These are phyloP conservation scores for Candida rishiriensis DNA, from an alignment of 805 yeast genomes.

Conservation along the genomic window DNA sequence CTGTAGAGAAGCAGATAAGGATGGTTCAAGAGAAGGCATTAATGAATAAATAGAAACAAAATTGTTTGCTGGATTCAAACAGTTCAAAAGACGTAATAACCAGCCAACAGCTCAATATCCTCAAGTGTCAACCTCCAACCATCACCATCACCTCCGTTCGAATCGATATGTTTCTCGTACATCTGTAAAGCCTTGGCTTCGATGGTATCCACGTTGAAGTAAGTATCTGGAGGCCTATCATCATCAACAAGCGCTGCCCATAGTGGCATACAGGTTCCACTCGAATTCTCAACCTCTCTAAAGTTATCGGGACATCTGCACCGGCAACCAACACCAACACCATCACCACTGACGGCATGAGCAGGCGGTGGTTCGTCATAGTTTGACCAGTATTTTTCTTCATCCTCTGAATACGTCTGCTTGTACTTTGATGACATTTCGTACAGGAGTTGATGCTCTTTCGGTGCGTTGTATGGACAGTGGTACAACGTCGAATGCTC, in stretches of 20 bases:
- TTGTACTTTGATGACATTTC: slow-evolving; percentile 31
- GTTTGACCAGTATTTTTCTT: slow-evolving; percentile 34
- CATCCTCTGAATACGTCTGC: slow-evolving; percentile 28
- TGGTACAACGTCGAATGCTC: slow-evolving; percentile 76
- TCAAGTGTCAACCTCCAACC: slow-evolving; percentile 24
- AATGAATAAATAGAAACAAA: too few species aligned
- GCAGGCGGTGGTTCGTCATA: slow-evolving; percentile 21
- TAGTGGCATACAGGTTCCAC: slow-evolving; percentile 44
- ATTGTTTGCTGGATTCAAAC: too few species aligned
- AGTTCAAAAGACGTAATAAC: too few species aligned
- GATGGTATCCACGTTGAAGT: slow-evolving; percentile 28
- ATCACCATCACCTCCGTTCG: slow-evolving; percentile 17
- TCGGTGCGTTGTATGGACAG: slow-evolving; percentile 69
- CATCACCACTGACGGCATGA: not conserved
- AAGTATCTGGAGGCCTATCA: slow-evolving; percentile 12
- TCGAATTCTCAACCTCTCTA: slow-evolving; percentile 53
- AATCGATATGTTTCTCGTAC: slow-evolving; percentile 20
- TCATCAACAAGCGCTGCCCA: slow-evolving; percentile 40
- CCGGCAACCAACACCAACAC: slow-evolving; percentile 68
- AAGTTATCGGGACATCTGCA: slow-evolving; percentile 67
- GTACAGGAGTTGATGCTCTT: slow-evolving; percentile 41
- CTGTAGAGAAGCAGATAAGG: too few species aligned
- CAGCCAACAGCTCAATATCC: slow-evolving; percentile 14
- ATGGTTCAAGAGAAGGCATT: too few species aligned
- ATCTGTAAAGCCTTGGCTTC: slow-evolving; percentile 20